Evolutionary conservation across 73 alveolate species (phyloP).

Genomic region (Paramecium bursaria): DNA sequence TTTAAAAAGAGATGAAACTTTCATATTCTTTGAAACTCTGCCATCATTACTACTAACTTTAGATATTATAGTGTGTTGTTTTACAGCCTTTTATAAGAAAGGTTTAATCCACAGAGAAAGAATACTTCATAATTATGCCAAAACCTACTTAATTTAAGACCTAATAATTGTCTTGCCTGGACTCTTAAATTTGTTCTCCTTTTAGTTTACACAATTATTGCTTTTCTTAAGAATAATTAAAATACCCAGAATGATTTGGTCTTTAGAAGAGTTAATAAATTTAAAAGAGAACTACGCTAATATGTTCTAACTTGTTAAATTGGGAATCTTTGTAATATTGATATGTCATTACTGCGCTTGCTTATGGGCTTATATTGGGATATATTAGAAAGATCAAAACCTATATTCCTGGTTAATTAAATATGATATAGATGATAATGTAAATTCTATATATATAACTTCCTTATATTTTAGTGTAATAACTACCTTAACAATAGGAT

Average conservation of each 20-base stretch:
- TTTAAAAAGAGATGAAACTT: neutral
- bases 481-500: constrained; percentile 59
- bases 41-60: constrained; percentile 64
- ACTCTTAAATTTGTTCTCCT: no score
- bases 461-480: constrained; percentile 44
- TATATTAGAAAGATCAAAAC: neutral
- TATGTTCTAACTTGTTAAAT: constrained; percentile 32
- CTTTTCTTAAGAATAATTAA: no score
- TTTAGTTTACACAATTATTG: no score
- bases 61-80: constrained; percentile 70
- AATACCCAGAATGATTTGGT: no score
- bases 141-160: no score
- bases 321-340: constrained; percentile 20
- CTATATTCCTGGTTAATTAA: neutral
- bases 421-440: neutral
- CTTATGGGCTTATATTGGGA: constrained; percentile 36
- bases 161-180: no score
- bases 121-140: no score
- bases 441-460: constrained; percentile 2
- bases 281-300: no score
- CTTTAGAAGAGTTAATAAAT: no score
- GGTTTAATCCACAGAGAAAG: constrained; percentile 73
- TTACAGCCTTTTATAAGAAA: constrained; percentile 75
- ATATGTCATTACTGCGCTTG: constrained; percentile 64
- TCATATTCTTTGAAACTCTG: constrained; percentile 31